A percentile compares a stretch with the other conserved stretches of the same genome.
phyloP scores from a whole-genome alignment of 2,329 filamentous ascomycete species.

The Chaetoscypha palmicola region DNA sequence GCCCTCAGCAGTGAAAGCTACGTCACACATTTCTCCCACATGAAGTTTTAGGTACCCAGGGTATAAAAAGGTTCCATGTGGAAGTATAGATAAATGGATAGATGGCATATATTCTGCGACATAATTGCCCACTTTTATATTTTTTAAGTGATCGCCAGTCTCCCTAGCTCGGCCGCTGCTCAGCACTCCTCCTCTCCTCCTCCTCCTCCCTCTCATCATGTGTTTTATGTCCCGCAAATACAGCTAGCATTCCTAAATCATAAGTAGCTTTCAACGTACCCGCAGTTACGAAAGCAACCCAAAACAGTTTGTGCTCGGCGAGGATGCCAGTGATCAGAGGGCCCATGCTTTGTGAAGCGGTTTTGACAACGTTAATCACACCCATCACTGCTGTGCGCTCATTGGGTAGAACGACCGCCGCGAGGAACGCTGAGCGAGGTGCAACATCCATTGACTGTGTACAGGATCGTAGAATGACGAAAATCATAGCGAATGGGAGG shows the following conservation, averaged over 20 bases:
- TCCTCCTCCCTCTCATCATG: constrained; percentile 20
- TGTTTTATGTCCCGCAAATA: constrained; percentile 35
- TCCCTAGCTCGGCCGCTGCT: no score
- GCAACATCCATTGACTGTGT: constrained; percentile 64
- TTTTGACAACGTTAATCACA: constrained; percentile 62
- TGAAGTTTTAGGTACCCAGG: no score
- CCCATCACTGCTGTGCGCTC: constrained; percentile 70
- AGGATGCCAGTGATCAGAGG: constrained; percentile 59
- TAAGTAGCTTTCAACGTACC: constrained; percentile 56
- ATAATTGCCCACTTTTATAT: no score
- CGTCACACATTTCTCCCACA: no score
- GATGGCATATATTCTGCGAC: no score
- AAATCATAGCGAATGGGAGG: constrained; percentile 46
- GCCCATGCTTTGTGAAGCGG: constrained; percentile 52
- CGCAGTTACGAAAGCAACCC: constrained; percentile 56
- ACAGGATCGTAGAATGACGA: constrained; percentile 56
- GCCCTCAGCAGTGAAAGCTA: no score
- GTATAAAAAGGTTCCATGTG: no score
- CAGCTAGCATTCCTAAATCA: constrained; percentile 49
- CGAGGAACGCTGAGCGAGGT: constrained; percentile 62
- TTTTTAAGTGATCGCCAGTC: no score
- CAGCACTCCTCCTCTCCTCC: constrained; percentile 20
- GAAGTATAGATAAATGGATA: no score
- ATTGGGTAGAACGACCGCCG: constrained; percentile 53
- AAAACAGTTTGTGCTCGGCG: constrained; percentile 48